Percentiles rank a stretch among this genome's conserved stretches.
phyloP scores from a whole-genome alignment of 768 basidiomycete genomes.

The Obba rivulosa region DNA sequence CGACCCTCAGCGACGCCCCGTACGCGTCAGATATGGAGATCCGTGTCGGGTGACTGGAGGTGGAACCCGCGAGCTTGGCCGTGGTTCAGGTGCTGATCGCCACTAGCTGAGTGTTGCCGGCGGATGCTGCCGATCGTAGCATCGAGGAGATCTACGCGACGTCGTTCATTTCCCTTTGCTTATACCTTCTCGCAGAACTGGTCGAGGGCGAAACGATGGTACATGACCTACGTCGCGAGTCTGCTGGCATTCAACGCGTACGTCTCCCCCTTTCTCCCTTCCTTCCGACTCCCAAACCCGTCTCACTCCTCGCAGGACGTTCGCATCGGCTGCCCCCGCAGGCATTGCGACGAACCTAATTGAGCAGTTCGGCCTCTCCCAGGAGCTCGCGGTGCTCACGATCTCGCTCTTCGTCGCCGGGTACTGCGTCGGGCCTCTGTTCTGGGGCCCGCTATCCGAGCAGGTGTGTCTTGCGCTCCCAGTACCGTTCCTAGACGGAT shows the following conservation, averaged over 20 bases:
- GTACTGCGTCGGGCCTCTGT: conserved; percentile 57
- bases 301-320: conserved; percentile 41
- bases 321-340: conserved; percentile 56
- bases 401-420: conserved; percentile 64
- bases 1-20: no score
- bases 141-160: no score
- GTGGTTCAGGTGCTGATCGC: no score
- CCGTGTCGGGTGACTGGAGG: no score
- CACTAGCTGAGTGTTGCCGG: no score
- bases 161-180: no score
- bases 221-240: conserved; percentile 19
- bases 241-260: conserved; percentile 31
- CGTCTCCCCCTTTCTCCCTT: conserved; percentile 12
- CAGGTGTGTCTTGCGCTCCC: conserved; percentile 11
- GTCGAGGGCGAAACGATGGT: conserved; percentile 20
- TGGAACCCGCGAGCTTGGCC: no score
- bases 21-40: no score
- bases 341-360: conserved; percentile 41
- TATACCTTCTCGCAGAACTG: conserved; percentile 11
- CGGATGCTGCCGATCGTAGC: no score
- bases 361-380: conserved; percentile 42
- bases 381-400: conserved; percentile 47
- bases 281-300: conserved; percentile 39
- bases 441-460: conserved; percentile 55
- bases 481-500: background rate